Conservation (phyloP, 345 rosid species). For the Eucalyptus sp. region DNA sequence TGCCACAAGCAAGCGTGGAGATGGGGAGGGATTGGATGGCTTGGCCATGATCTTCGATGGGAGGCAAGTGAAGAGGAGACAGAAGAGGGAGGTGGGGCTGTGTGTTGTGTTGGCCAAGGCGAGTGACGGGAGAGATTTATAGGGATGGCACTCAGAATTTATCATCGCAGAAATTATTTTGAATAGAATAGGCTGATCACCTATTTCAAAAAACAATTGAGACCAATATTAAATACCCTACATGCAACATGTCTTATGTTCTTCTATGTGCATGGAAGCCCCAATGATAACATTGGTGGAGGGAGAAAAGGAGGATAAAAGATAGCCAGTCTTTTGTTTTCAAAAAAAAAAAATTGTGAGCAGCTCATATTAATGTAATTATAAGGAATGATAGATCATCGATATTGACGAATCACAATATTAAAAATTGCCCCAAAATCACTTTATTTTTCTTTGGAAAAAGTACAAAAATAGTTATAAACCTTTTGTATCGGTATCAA, state of each 20-base stretch:
- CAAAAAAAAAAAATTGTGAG: not conserved
- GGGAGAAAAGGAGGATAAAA: not conserved
- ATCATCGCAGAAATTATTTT: not conserved
- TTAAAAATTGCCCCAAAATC: not conserved
- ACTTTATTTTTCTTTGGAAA: too few relatives aligned
- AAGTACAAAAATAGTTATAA: too few relatives aligned
- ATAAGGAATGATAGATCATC: not conserved
- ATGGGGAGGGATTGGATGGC: not conserved
- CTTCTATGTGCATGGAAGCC: too few relatives aligned
- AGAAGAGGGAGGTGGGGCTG: not conserved
- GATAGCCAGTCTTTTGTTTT: not conserved
- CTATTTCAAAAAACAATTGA: not conserved
- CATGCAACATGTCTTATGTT: not conserved
- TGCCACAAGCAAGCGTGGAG: not conserved
- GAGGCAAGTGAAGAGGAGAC: not conserved
- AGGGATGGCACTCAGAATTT: not conserved
- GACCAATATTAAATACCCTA: not conserved
- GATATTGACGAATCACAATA: not conserved
- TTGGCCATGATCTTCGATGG: not conserved
- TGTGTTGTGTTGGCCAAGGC: not conserved
- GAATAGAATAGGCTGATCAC: not conserved
- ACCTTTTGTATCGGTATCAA: accelerated
- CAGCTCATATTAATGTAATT: not conserved
- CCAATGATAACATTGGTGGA: too few relatives aligned
- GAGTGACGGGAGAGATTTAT: not conserved